phyloP scores from a whole-genome alignment of 805 yeast species.

The Pachysolen tannophilus region DNA sequence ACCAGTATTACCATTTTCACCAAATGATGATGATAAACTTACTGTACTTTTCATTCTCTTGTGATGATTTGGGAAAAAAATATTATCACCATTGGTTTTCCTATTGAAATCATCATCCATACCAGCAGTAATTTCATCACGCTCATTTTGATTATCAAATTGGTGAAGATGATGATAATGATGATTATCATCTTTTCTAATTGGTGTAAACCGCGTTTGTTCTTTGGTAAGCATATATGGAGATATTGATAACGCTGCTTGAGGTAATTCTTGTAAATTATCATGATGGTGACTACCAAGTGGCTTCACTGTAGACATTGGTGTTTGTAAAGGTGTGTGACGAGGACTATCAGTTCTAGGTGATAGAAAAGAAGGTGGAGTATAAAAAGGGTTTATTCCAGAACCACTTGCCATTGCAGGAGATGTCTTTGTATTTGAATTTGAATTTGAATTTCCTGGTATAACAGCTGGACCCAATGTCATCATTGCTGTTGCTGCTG shows the following conservation, averaged over 20 bases:
- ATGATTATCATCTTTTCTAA: neutral
- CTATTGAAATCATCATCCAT: constrained; percentile 10
- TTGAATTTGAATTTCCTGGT: constrained; percentile 1
- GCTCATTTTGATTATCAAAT: constrained; percentile 7
- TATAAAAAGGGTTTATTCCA: constrained; percentile 40
- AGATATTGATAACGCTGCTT: constrained; percentile 4
- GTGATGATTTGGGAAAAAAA: constrained; percentile 7
- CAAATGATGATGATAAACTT: neutral
- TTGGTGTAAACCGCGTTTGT: too few species aligned
- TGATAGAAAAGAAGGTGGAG: constrained; percentile 34
- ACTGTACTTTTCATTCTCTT: constrained; percentile 6
- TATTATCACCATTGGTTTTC: constrained; percentile 8
- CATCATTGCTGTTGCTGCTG: constrained; percentile 15
- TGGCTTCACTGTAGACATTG: constrained; percentile 1
- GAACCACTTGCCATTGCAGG: constrained; percentile 21
- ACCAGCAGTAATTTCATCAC: constrained; percentile 10
- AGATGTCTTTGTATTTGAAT: constrained; percentile 20
- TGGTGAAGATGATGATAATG: constrained; percentile 13
- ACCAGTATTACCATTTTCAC: constrained; percentile 1
- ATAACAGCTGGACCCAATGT: constrained; percentile 4
- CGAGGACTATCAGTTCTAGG: constrained; percentile 27
- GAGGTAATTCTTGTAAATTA: too few species aligned
- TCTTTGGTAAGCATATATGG: constrained; percentile 7
- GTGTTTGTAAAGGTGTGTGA: constrained; percentile 11
- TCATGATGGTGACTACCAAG: constrained; percentile 6